Conservation (phyloP, 257 asterid genomes). For the Mentha longifolia region DNA sequence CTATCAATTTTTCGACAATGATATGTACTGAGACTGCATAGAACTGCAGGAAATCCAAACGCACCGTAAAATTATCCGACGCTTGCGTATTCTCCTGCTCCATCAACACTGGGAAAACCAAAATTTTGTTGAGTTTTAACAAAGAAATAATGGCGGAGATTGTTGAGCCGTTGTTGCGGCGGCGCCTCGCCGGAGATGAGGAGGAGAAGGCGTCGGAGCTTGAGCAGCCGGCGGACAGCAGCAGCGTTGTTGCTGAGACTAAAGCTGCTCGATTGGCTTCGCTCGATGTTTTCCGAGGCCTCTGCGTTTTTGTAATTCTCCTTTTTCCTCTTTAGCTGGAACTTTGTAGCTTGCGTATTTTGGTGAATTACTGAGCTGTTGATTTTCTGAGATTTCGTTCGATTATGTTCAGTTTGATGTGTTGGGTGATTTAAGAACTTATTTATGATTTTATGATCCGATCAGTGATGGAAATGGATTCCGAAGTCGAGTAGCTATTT, state of each 20-base stretch:
- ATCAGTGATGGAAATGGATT: not conserved
- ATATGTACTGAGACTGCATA: not conserved
- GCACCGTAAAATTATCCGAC: not conserved
- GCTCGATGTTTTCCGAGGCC: conserved; percentile 79
- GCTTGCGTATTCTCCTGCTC: not conserved
- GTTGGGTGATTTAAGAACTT: not conserved
- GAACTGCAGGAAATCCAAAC: not conserved
- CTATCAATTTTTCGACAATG: not conserved
- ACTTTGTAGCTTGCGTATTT: not conserved
- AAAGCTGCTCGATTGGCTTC: conserved; percentile 63
- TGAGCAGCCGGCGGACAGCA: conserved; percentile 30
- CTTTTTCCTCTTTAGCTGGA: conserved; percentile 3
- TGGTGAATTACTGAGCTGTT: not conserved
- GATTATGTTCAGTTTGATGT: not conserved
- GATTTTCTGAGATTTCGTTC: not conserved
- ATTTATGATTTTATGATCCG: not conserved
- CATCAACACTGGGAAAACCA: not conserved
- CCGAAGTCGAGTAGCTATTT: conserved; percentile 13
- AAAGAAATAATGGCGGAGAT: conserved; percentile 50
- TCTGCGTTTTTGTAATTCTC: conserved; percentile 61
- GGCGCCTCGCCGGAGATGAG: conserved; percentile 29
- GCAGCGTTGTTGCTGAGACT: conserved; percentile 25
- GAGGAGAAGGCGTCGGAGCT: conserved; percentile 31
- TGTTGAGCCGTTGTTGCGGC: conserved; percentile 49
- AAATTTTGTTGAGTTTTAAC: not conserved